Evolutionary conservation across 2,329 filamentous ascomycete genomes (phyloP).

Genomic region (Neocatenulostroma microsporum): DNA sequence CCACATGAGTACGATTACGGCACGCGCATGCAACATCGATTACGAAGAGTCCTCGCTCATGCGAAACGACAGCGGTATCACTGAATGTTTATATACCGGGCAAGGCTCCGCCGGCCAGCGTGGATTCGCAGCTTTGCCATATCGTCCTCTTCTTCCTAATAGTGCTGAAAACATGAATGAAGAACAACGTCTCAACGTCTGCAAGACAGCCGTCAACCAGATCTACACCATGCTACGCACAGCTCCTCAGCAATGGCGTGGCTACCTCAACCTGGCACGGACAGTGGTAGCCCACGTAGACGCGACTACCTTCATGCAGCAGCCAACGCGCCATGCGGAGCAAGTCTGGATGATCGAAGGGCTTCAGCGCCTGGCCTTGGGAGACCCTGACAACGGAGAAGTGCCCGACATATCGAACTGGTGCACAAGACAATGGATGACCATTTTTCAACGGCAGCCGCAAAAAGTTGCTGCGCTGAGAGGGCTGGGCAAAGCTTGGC

Average conservation of each 20-base stretch:
- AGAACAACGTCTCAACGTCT: slow-evolving; percentile 24
- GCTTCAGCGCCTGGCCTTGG: slow-evolving; percentile 45
- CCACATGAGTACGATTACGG: too few relatives aligned
- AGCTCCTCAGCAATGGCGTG: slow-evolving; percentile 23
- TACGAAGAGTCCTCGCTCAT: too few relatives aligned
- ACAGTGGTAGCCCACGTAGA: slow-evolving; percentile 35
- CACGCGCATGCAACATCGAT: too few relatives aligned
- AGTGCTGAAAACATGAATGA: slow-evolving; percentile 21
- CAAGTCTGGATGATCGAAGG: slow-evolving; percentile 37
- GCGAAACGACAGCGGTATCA: too few relatives aligned
- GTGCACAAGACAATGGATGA: slow-evolving; percentile 43
- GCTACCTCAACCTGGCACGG: slow-evolving; percentile 27
- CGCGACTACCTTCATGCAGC: slow-evolving; percentile 32
- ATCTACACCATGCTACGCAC: slow-evolving; percentile 29
- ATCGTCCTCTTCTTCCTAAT: too few relatives aligned
- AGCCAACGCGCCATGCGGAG: slow-evolving; percentile 29
- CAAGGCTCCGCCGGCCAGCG: too few relatives aligned
- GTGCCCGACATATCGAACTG: slow-evolving; percentile 43
- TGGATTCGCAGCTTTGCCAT: too few relatives aligned
- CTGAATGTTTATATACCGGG: too few relatives aligned
- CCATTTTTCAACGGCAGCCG: slow-evolving; percentile 38
- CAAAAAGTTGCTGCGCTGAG: slow-evolving; percentile 36
- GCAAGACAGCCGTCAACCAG: slow-evolving; percentile 26
- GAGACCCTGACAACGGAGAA: slow-evolving; percentile 41
- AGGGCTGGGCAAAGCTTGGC: slow-evolving; percentile 47